These are phyloP conservation scores for Camelina neglecta DNA, from an alignment of 345 rosid genomes.

Conservation along the genomic window DNA sequence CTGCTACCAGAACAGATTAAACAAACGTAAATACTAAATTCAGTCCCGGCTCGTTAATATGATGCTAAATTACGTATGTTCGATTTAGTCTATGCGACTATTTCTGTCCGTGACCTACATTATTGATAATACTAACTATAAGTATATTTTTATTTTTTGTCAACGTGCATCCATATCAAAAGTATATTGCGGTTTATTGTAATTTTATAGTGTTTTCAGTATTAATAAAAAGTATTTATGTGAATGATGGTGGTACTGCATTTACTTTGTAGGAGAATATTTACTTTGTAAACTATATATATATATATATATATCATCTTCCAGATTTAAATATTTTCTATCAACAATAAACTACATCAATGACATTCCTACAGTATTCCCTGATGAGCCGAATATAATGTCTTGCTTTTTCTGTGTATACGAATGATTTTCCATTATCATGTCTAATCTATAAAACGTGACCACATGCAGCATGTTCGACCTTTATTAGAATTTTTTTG, in stretches of 20 bases:
- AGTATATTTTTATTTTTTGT: not conserved
- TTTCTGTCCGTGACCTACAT: not conserved
- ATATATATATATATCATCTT: not conserved
- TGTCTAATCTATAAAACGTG: slow-evolving; percentile 19
- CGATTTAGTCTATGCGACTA: not conserved
- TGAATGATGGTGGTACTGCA: too few species aligned
- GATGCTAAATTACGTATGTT: not conserved
- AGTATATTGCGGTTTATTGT: not conserved
- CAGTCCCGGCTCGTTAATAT: too few species aligned
- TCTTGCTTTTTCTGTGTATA: slow-evolving; percentile 36
- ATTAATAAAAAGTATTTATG: too few species aligned
- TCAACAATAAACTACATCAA: slow-evolving; percentile 16
- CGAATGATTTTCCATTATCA: slow-evolving; percentile 16
- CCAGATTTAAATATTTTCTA: not conserved
- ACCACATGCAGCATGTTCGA: slow-evolving; percentile 34
- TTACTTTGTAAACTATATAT: too few species aligned
- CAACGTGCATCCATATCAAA: not conserved
- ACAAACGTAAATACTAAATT: not conserved
- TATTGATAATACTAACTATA: not conserved
- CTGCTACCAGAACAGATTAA: slow-evolving; percentile 33
- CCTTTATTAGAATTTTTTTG: not conserved
- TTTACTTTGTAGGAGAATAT: too few species aligned
- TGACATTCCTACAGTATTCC: slow-evolving; percentile 17
- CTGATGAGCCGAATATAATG: slow-evolving; percentile 34
- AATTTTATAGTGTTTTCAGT: too few species aligned